Conservation (phyloP, 495 filamentous ascomycete species). For the Friedmanniomyces endolithicus region DNA sequence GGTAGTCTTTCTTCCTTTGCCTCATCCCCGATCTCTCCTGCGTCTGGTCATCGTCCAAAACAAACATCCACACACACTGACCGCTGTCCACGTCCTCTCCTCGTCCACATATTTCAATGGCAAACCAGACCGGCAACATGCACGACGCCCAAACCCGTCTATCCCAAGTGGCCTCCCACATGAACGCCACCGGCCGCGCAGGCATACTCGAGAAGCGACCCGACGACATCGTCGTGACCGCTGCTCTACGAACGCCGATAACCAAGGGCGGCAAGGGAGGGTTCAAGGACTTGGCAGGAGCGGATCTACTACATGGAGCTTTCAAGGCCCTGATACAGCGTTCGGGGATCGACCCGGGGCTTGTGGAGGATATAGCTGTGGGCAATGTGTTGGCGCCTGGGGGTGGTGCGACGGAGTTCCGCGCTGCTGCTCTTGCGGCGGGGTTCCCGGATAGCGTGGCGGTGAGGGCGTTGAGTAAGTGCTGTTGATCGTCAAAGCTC, state of each 20-base stretch:
- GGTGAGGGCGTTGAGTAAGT: slow-evolving; percentile 55
- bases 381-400: slow-evolving; percentile 85
- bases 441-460: slow-evolving; percentile 77
- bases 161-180: slow-evolving; percentile 50
- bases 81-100: neutral
- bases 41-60: neutral
- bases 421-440: slow-evolving; percentile 80
- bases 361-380: slow-evolving; percentile 87
- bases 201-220: slow-evolving; percentile 49
- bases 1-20: neutral
- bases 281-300: slow-evolving; percentile 80
- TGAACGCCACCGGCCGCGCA: slow-evolving; percentile 40
- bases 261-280: slow-evolving; percentile 85
- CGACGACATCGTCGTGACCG: slow-evolving; percentile 79
- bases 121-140: slow-evolving; percentile 25
- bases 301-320: slow-evolving; percentile 75
- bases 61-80: neutral
- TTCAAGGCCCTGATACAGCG: slow-evolving; percentile 69
- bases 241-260: slow-evolving; percentile 79
- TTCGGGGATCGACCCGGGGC: slow-evolving; percentile 68
- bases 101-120: slow-evolving; percentile 25
- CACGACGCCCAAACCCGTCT: slow-evolving; percentile 47
- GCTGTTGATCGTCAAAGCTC: neutral
- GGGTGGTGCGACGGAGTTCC: slow-evolving; percentile 92
- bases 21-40: neutral